Base-by-base conservation (phyloP, 2,329 filamentous ascomycete species). In the Macrophomina phaseolina region DNA sequence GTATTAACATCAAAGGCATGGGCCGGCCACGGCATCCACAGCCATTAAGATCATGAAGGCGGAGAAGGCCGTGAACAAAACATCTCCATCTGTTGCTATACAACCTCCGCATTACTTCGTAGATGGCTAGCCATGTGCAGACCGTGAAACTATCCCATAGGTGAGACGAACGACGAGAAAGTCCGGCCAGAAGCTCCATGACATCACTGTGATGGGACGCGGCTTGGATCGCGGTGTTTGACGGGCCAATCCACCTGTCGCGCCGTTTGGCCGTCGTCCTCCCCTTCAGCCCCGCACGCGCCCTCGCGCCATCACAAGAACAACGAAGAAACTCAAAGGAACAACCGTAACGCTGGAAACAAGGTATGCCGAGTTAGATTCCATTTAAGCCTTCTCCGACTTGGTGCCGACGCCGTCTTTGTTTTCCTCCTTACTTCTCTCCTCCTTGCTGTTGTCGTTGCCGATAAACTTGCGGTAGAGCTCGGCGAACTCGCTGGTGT, bases 371-470 rank as follows among this genome's bases (percentile, higher is more conserved):
- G 38, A 14, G 6, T 18, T 32, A 38, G 48, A 48, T 66, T 53
- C 45, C 55, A 40, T 78, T 78, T 71, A 55, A n/a, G 48, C 67
- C 68, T 73, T 55, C 18, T 51, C 69, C 16, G 69, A 52, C 69
- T 73, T 69, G 38, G 77, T 79, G 49, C 77, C 77, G 4, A 79
- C 77, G 51, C 77, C 77, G 64, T 79, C 76, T 34, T 75, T 78
- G 70, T 74, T 73, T 66, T 71, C 71, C 64, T 72, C 70, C 63
- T 67, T 78, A 78, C 75, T 78, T 72, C 77, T 73, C 61, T 74
- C 76, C 32, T 68, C 70, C 16, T 68, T 68, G 67, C 68, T 72
- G 69, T 77, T 72, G 70, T 78, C 74, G 53, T 52, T 65, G 67
- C 72, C 73, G 40, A 67, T 55, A 36, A 64, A 56, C 71, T 78